These are phyloP conservation scores for Collybiopsis luxurians DNA, from an alignment of 768 basidiomycete genomes.

Conservation along the genomic window DNA sequence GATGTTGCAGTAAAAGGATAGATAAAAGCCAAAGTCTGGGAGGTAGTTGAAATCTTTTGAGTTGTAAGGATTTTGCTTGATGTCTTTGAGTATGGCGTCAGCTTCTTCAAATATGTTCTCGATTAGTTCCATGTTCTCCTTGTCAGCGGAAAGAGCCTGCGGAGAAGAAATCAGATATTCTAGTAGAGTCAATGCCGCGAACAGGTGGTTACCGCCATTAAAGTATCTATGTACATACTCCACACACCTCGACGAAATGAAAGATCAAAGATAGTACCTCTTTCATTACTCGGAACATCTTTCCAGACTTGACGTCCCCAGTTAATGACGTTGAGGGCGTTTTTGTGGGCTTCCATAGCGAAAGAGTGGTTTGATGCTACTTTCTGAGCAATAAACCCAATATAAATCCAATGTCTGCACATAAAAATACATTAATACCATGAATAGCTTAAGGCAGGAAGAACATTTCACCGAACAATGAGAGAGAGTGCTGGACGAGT, in stretches of 20 bases:
- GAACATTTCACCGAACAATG: slow-evolving; percentile 13
- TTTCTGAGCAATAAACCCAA: slow-evolving; percentile 27
- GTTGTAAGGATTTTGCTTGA: slow-evolving; percentile 22
- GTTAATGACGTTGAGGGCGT: slow-evolving; percentile 36
- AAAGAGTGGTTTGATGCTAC: slow-evolving; percentile 14
- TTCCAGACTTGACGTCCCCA: slow-evolving; percentile 40
- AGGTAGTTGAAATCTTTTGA: neutral
- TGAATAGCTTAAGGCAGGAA: too few relatives aligned
- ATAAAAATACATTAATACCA: too few relatives aligned
- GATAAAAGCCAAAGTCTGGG: slow-evolving; percentile 24
- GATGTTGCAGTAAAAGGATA: slow-evolving; percentile 36
- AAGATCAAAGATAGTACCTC: slow-evolving; percentile 40
- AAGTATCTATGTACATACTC: slow-evolving; percentile 27
- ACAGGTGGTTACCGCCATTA: slow-evolving; percentile 27
- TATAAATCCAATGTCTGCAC: slow-evolving; percentile 39
- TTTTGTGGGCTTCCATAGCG: slow-evolving; percentile 31
- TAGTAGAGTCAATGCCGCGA: neutral
- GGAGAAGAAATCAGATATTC: neutral
- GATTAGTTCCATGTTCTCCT: slow-evolving; percentile 10
- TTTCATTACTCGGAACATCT: slow-evolving; percentile 32
- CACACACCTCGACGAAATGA: slow-evolving; percentile 43
- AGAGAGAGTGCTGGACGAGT: slow-evolving; percentile 14
- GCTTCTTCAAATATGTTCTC: slow-evolving; percentile 30
- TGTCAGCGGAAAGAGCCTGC: neutral
- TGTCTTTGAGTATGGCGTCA: slow-evolving; percentile 28